These are phyloP conservation scores for Trametes versicolor DNA, from an alignment of 1,284 basidiomycete genomes.

Conservation along the genomic window DNA sequence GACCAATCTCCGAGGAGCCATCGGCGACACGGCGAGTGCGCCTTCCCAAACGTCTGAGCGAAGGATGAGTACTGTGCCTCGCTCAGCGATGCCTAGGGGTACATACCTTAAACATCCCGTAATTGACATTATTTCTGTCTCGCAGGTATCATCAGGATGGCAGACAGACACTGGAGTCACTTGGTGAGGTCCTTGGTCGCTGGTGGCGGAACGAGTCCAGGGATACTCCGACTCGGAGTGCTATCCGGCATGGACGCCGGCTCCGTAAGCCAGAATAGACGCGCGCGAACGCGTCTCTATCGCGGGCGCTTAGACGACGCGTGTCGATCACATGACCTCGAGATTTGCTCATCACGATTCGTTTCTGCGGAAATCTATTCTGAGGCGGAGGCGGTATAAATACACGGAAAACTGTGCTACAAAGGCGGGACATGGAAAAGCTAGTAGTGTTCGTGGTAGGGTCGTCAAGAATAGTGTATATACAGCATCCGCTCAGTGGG, in stretches of 20 bases:
- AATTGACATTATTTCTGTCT: slow-evolving; percentile 14
- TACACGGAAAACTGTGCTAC: slow-evolving; percentile 18
- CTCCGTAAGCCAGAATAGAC: slow-evolving; percentile 14
- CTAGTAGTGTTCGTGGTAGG: slow-evolving; percentile 10
- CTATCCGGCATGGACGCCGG: neutral
- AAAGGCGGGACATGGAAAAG: neutral
- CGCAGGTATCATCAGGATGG: slow-evolving; percentile 8
- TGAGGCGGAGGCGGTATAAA: neutral
- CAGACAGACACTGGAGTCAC: neutral
- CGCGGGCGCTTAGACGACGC: neutral
- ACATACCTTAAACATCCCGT: slow-evolving; percentile 28
- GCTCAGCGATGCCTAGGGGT: neutral
- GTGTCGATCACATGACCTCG: neutral
- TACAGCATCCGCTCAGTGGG: slow-evolving; percentile 16
- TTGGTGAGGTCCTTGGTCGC: neutral
- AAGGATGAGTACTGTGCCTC: neutral
- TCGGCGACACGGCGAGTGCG: slow-evolving; percentile 20
- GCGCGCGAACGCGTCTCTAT: neutral
- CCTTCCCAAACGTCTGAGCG: slow-evolving; percentile 26
- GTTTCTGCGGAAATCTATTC: slow-evolving; percentile 3
- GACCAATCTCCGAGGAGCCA: slow-evolving; percentile 20
- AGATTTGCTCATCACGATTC: neutral
- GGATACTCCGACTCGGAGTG: neutral
- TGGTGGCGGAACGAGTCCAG: slow-evolving; percentile 5
- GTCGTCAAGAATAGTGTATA: slow-evolving; percentile 18